These are phyloP conservation scores for Mortierella sp. DNA, from an alignment of 371 early-diverging fungal species.

Conservation along the genomic window DNA sequence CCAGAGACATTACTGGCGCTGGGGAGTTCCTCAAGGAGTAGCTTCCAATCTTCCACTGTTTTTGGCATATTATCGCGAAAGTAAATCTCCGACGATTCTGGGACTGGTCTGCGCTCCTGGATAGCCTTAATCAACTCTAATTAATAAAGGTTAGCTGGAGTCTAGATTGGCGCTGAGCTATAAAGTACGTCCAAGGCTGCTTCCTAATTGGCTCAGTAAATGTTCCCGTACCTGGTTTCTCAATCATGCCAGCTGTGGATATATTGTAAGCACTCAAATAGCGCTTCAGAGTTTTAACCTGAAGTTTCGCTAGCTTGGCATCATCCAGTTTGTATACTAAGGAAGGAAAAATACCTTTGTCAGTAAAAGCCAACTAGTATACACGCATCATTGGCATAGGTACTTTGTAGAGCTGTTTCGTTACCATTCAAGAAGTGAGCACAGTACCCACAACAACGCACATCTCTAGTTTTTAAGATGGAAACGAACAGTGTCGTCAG, in stretches of 20 bases:
- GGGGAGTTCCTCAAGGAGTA: constrained; percentile 25
- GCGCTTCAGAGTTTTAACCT: constrained; percentile 43
- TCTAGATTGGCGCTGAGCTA: not conserved
- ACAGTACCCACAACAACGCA: constrained; percentile 41
- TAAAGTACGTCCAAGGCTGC: not conserved
- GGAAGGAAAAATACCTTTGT: not conserved
- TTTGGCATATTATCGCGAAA: constrained; percentile 41
- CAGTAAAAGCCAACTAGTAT: not conserved
- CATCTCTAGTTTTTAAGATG: constrained; percentile 18
- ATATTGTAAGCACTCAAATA: constrained; percentile 47
- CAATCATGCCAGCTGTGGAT: constrained; percentile 30
- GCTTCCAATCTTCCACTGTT: constrained; percentile 24
- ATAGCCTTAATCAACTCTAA: constrained; percentile 47
- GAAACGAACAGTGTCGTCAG: not conserved
- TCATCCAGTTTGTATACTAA: constrained; percentile 44
- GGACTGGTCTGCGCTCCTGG: constrained; percentile 27
- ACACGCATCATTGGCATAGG: not conserved
- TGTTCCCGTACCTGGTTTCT: constrained; percentile 30
- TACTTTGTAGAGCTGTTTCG: not conserved
- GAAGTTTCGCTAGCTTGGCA: constrained; percentile 22
- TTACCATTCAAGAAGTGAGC: constrained; percentile 45
- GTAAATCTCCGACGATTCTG: constrained; percentile 32
- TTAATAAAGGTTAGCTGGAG: not conserved
- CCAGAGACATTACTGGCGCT: not conserved
- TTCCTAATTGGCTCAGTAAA: not conserved